phyloP scores from a whole-genome alignment of 768 basidiomycete species.

The Sistotremastrum niveocremeum region DNA sequence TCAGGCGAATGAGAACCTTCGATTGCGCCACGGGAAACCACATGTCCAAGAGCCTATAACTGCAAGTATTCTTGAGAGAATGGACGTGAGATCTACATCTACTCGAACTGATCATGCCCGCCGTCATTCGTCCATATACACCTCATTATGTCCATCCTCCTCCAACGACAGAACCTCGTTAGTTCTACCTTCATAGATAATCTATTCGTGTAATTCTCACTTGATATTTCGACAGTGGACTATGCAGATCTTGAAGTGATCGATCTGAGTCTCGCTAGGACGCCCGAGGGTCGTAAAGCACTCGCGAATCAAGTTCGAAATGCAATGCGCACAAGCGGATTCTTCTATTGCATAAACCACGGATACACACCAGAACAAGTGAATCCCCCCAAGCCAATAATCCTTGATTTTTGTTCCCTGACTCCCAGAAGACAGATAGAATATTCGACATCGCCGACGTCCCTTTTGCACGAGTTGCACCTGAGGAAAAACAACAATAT shows the following conservation, averaged over 20 bases:
- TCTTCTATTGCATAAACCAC: conserved; percentile 38
- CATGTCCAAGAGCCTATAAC: no score
- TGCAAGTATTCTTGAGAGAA: no score
- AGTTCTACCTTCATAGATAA: conserved; percentile 7
- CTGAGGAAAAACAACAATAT: conserved; percentile 30
- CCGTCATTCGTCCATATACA: conserved; percentile 16
- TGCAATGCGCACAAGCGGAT: conserved; percentile 30
- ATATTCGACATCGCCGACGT: conserved; percentile 36
- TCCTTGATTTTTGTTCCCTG: background rate
- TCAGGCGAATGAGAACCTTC: no score
- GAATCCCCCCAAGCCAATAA: background rate
- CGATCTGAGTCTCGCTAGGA: conserved; percentile 30
- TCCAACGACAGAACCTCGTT: conserved; percentile 21
- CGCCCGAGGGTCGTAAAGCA: conserved; percentile 22
- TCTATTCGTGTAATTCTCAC: background rate
- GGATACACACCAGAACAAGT: conserved; percentile 31
- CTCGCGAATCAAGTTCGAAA: conserved; percentile 29
- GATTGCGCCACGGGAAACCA: no score
- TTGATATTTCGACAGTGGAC: conserved; percentile 27
- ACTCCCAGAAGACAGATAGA: conserved; percentile 22
- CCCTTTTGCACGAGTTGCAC: conserved; percentile 25
- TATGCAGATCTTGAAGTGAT: conserved; percentile 40
- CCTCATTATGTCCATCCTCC: conserved; percentile 26
- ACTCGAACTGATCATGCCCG: no score
- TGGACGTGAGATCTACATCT: no score